Evolutionary conservation across 768 basidiomycete genomes (phyloP).

Genomic region (Boletus bicolor): DNA sequence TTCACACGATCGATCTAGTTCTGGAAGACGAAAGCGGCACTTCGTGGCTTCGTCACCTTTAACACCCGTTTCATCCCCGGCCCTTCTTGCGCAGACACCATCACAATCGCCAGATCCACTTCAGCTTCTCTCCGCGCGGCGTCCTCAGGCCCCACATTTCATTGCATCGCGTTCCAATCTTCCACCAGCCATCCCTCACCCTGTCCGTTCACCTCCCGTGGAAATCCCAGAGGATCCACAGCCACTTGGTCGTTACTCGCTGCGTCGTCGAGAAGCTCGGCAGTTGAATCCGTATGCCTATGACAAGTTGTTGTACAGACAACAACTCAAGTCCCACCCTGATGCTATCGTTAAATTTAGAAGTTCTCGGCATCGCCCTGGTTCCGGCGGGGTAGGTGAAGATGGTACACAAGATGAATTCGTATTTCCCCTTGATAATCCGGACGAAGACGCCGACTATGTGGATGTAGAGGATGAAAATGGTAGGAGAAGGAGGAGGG

Average conservation of each 20-base stretch:
- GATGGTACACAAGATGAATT: slow-evolving; percentile 35
- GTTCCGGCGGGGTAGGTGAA: slow-evolving; percentile 25
- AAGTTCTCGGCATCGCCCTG: slow-evolving; percentile 32
- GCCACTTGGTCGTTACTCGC: slow-evolving; percentile 42
- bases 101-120: slow-evolving; percentile 26
- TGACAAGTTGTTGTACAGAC: slow-evolving; percentile 52
- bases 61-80: slow-evolving; percentile 19
- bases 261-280: slow-evolving; percentile 51
- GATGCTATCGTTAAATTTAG: slow-evolving; percentile 63
- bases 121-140: slow-evolving; percentile 10
- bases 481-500: slow-evolving; percentile 11
- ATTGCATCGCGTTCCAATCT: background rate
- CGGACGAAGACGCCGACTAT: slow-evolving; percentile 28
- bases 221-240: slow-evolving; percentile 18
- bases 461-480: slow-evolving; percentile 13
- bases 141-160: background rate
- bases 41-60: slow-evolving; percentile 18
- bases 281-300: slow-evolving; percentile 63
- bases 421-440: slow-evolving; percentile 18
- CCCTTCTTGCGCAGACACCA: background rate
- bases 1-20: slow-evolving; percentile 2
- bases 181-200: background rate
- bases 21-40: background rate
- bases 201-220: slow-evolving; percentile 1
- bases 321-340: slow-evolving; percentile 49